These are phyloP conservation scores for Dittrichia graveolens DNA, from an alignment of 129 eudicot genomes.

Conservation along the genomic window DNA sequence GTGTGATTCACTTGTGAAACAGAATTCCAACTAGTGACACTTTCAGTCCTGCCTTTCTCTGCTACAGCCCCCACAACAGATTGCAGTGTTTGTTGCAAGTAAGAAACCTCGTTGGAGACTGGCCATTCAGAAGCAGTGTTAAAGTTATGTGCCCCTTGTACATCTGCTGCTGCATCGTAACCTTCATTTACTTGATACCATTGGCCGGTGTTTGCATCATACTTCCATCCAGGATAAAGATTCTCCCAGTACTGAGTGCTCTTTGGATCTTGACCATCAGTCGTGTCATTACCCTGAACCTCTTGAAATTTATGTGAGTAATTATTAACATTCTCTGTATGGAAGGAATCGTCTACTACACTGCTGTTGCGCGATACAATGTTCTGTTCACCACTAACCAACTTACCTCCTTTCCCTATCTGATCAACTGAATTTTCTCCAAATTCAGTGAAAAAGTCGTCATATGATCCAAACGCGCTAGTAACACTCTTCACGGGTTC, in stretches of 20 bases:
- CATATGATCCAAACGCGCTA: constrained; percentile 65
- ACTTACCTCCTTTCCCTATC: constrained; percentile 34
- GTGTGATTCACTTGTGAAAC: constrained; percentile 36
- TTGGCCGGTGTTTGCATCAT: constrained; percentile 63
- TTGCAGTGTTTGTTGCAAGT: constrained; percentile 68
- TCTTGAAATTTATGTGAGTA: constrained; percentile 45
- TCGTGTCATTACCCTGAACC: constrained; percentile 35
- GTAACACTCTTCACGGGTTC: constrained; percentile 40
- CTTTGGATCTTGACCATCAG: constrained; percentile 46
- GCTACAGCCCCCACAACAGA: constrained; percentile 53
- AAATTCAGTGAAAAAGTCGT: constrained; percentile 69
- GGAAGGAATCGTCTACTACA: constrained; percentile 37
- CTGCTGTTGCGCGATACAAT: background rate
- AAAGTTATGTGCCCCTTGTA: constrained; percentile 41
- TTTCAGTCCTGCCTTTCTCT: constrained; percentile 62
- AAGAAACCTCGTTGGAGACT: constrained; percentile 48
- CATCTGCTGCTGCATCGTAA: constrained; percentile 43
- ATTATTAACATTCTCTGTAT: constrained; percentile 34
- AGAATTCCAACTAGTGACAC: constrained; percentile 59
- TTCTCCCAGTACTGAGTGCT: constrained; percentile 68
- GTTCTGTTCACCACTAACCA: constrained; percentile 20
- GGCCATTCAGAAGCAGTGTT: constrained; percentile 40
- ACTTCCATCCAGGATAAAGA: constrained; percentile 94
- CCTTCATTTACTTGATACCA: constrained; percentile 84
- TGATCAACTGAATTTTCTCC: constrained; percentile 49